Conservation (phyloP, 192 early-diverging fungal species). For the Spizellomyces punctatus region DNA sequence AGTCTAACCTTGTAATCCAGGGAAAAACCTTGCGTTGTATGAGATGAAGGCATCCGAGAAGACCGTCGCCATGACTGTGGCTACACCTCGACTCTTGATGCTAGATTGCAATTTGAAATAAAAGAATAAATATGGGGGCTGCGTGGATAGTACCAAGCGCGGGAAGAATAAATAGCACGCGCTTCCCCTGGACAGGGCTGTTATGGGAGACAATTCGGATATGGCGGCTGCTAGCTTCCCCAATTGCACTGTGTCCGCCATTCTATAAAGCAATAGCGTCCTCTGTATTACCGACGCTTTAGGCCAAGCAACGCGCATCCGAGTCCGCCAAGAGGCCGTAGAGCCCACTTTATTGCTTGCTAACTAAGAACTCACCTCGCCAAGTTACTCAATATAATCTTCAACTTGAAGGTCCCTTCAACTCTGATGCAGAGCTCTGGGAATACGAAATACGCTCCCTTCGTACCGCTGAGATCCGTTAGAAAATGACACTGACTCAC, state of each 20-base stretch:
- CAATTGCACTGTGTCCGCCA: too few species aligned
- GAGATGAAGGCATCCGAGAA: neutral
- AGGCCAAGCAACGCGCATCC: too few species aligned
- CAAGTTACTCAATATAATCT: constrained; percentile 17
- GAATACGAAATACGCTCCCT: constrained; percentile 46
- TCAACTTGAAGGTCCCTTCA: constrained; percentile 33
- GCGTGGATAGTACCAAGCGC: neutral
- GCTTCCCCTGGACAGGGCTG: too few species aligned
- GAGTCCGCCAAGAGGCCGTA: too few species aligned
- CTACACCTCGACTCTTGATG: neutral
- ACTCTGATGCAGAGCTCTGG: constrained; percentile 36
- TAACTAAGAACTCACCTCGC: neutral
- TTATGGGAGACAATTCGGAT: too few species aligned
- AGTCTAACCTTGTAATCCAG: neutral
- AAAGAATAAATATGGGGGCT: neutral
- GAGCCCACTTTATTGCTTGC: too few species aligned
- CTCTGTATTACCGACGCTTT: too few species aligned
- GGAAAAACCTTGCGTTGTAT: neutral
- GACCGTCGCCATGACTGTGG: neutral
- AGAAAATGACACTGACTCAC: constrained; percentile 21
- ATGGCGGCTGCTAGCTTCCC: too few species aligned
- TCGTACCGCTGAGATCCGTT: constrained; percentile 25
- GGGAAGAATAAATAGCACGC: too few species aligned
- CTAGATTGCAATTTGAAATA: neutral
- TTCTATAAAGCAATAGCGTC: too few species aligned